A percentile compares a stretch with the other conserved stretches of the same genome.
These are phyloP conservation scores for Fusarium robinianum DNA, from an alignment of 2,329 filamentous ascomycete genomes.

Conservation along the genomic window DNA sequence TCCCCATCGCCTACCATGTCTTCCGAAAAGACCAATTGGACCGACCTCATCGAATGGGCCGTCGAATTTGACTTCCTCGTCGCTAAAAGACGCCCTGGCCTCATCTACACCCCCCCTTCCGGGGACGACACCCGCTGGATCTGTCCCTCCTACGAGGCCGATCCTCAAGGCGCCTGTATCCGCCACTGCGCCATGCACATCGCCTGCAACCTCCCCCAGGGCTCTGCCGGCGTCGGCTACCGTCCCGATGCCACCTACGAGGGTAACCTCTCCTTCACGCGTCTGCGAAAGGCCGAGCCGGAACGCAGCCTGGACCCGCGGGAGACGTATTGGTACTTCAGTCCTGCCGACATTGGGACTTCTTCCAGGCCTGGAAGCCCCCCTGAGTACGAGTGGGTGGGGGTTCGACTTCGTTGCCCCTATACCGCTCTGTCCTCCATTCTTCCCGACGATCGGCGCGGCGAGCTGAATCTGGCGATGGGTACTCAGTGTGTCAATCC, in stretches of 20 bases:
- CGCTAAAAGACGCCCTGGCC: conserved; percentile 18
- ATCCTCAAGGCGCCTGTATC: conserved; percentile 16
- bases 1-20: background rate
- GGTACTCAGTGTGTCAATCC: background rate
- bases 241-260: background rate
- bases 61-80: conserved; percentile 35
- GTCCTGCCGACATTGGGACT: conserved; percentile 18
- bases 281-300: background rate
- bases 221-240: conserved; percentile 16
- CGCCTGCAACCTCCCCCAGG: background rate
- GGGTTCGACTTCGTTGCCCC: conserved; percentile 34
- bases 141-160: conserved; percentile 19
- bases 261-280: background rate
- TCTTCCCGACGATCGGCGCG: background rate
- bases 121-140: conserved; percentile 16
- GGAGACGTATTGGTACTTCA: conserved; percentile 20
- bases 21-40: background rate
- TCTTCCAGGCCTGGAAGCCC: conserved; percentile 16
- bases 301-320: background rate
- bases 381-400: conserved; percentile 34
- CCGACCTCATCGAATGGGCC: conserved; percentile 18
- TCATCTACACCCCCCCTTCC: background rate
- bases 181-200: conserved; percentile 15
- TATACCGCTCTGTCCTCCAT: background rate
- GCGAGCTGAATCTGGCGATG: background rate